Evolutionary conservation across 169 alveolate genomes (phyloP), one percentile per base, ranked within the genome.

Genomic region (Eimeria sp.): DNA sequence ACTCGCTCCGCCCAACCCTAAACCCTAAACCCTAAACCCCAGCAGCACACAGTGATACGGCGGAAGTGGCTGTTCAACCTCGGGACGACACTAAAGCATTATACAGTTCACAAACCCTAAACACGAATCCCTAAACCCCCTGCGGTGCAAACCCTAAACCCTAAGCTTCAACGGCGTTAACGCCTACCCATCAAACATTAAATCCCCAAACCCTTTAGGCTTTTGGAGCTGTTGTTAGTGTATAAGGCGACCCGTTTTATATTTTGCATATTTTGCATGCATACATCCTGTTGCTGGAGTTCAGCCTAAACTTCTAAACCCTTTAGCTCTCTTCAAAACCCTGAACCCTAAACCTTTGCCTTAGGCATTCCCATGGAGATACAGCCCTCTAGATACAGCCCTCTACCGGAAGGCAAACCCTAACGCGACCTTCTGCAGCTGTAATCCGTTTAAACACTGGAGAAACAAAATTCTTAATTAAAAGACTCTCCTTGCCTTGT

Each of bases 11-110:
- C 82, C 82, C 82, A 2, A 78, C 61, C 84, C 84, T 73, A 73
- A 73, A 73, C 57, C 84, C 84, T 73, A 73, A 73, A 34, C 84
- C 84, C 84, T 73, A 73, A 73, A 34, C 57, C 84, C 84, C 34
- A 72, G 61, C 61, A 14, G 61, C 61, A 54, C 10, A 54, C 61
- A 54, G 20, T 7, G 10, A 1, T 54, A 54, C 1, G 61, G 0
- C 4, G 10, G 16, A 54, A 54, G 61, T 14, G 61, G 61, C 61
- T 14, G 61, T 11, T 54, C 20, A 54, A 11, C 61, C 61, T 54
- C 4, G 61, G 2, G 61, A 14, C 61, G 10, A 0, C 61, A 54
- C 61, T 11, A 7, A 54, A 54, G 61, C 61, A 54, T 7, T 54
- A 54, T 1, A 54, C 61, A 54, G 6, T 54, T 2, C 40, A 34